A percentile compares a stretch with the other conserved stretches of the same genome.
Evolutionary conservation across 257 asterid species (phyloP).

Genomic region (Cruciata laevipes): DNA sequence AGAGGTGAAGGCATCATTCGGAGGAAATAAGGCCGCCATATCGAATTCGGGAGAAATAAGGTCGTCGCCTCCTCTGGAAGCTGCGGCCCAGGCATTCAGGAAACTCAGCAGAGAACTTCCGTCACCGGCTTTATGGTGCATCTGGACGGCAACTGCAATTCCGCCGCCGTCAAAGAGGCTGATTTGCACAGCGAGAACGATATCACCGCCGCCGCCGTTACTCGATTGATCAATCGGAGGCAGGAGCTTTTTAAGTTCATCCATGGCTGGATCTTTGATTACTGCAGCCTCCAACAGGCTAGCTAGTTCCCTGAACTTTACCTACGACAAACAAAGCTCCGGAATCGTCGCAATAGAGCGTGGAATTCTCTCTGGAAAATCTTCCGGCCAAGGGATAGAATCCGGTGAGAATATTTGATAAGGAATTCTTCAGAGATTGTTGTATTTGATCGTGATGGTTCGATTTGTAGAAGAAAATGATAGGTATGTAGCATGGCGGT

Average conservation of each 20-base stretch:
- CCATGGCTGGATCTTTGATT: slow-evolving; percentile 6
- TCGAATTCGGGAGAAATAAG: slow-evolving; percentile 1
- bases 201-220: not conserved
- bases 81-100: slow-evolving; percentile 34
- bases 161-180: slow-evolving; percentile 35
- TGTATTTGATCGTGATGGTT: slow-evolving; percentile 12
- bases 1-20: slow-evolving; percentile 18
- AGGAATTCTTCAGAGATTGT: too few relatives aligned
- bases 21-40: too few relatives aligned
- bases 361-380: slow-evolving; percentile 5
- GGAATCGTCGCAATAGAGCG: slow-evolving; percentile 32
- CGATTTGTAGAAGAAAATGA: slow-evolving; percentile 26
- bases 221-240: not conserved
- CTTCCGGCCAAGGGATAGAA: slow-evolving; percentile 41
- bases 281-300: slow-evolving; percentile 9
- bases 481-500: slow-evolving; percentile 25
- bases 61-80: not conserved
- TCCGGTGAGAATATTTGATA: slow-evolving; percentile 22
- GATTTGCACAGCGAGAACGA: slow-evolving; percentile 26
- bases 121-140: slow-evolving; percentile 30
- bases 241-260: not conserved
- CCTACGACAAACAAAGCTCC: slow-evolving; percentile 33
- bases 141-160: too few relatives aligned
- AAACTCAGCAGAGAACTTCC: slow-evolving; percentile 28
- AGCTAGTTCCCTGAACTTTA: slow-evolving; percentile 18